These are phyloP conservation scores for Micractinium sp. DNA, from an alignment of 139 green algal genomes.

Conservation along the genomic window DNA sequence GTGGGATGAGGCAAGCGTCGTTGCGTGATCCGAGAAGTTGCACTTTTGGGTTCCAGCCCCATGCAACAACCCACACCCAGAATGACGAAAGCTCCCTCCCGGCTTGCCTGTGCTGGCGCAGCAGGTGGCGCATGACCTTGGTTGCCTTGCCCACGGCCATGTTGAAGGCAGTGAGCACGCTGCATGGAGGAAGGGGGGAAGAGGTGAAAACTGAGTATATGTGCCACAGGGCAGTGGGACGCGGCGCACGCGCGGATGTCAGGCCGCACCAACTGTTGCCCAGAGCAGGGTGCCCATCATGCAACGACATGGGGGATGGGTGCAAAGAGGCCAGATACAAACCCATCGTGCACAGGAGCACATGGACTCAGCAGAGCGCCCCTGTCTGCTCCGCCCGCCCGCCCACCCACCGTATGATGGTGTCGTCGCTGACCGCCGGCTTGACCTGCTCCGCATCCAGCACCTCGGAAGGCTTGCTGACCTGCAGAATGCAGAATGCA, in stretches of 20 bases:
- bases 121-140: slow-evolving; percentile 60
- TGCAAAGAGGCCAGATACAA: too few species aligned
- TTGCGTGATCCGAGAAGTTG: too few species aligned
- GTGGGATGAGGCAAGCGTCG: too few species aligned
- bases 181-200: background rate
- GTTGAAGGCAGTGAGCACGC: slow-evolving; percentile 68
- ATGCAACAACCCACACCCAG: too few species aligned
- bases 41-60: too few species aligned
- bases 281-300: too few species aligned
- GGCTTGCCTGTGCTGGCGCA: slow-evolving; percentile 55
- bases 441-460: slow-evolving; percentile 52
- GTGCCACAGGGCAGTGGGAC: too few species aligned
- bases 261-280: too few species aligned
- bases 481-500: slow-evolving; percentile 1
- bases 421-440: slow-evolving; percentile 43
- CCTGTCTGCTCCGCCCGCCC: background rate
- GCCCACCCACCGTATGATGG: slow-evolving; percentile 47
- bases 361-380: background rate
- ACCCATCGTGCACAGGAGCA: too few species aligned
- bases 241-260: too few species aligned
- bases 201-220: too few species aligned
- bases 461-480: slow-evolving; percentile 67
- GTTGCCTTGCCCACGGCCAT: slow-evolving; percentile 57
- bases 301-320: too few species aligned
- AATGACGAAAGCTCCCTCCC: background rate